Evolutionary conservation across 2,329 filamentous ascomycete genomes (phyloP), one percentile per base, ranked within the genome.

Genomic region (Neophaeococcomyces aloes): DNA sequence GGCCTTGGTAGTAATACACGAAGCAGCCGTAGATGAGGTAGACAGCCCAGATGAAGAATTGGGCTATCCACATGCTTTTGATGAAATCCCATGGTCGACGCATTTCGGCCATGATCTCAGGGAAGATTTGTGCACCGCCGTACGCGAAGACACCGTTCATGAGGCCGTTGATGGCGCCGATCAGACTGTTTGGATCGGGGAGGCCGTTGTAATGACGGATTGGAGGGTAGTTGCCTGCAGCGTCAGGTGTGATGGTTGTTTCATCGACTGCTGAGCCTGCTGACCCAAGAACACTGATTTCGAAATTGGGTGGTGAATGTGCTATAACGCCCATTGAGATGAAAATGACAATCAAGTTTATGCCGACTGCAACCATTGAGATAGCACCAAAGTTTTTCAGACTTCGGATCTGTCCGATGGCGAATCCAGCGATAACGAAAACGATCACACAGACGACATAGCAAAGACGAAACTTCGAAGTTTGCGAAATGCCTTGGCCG

Each of bases 61-160:
- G 48, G 3, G 52, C 52, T 7, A 36, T 8, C 46, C 36, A 46
- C 47, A 53, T 48, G 18, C 41, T 38, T 31, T 54, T 54, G 40
- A 48, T 43, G 38, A 54, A 54, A 32, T 54, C 52, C 42, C 45
- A 42, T 2, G 52, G 52, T 11, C 44, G 51, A 39, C 53, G 47
- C 58, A 60, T 59, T 44, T 60, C 58, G 15, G 57, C 51, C 54
- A 60, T 57, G 47, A 60, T 51, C 42, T 60, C 58, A 21, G 55
- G 48, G 38, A 60, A 60, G 2, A 60, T 33, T 13, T 53, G 53
- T 7, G 56, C 58, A 14, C 58, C 58, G 29, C 53, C 58, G 29
- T 57, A 60, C 2, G 58, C 54, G 27, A 57, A 59, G 7, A 60
- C 56, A 7, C 46, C 55, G 8, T 49, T 51, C 53, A 59, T 56